phyloP scores from a whole-genome alignment of 495 filamentous ascomycete genomes.

The Trichoderma parareesei region DNA sequence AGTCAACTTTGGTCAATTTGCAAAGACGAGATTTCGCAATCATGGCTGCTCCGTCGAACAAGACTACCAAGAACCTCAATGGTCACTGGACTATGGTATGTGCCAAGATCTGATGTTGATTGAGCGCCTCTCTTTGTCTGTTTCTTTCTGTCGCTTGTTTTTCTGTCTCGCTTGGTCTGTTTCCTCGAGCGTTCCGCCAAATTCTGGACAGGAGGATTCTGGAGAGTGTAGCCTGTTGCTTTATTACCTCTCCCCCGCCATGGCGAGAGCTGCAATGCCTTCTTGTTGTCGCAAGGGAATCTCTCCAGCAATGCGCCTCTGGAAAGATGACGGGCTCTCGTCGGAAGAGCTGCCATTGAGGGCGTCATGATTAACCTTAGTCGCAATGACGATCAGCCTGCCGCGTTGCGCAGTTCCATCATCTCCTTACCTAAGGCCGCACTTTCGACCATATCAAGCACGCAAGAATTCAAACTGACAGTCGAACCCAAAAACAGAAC shows the following conservation, averaged over 20 bases:
- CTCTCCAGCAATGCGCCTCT: not conserved
- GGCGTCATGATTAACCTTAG: not conserved
- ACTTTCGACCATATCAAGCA: no score
- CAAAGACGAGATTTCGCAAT: not conserved
- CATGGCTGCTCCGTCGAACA: conserved; percentile 76
- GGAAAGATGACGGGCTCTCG: not conserved
- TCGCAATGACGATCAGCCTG: not conserved
- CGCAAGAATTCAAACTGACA: no score
- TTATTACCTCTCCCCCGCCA: not conserved
- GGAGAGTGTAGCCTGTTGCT: no score
- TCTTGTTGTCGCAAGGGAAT: not conserved
- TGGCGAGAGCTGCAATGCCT: not conserved
- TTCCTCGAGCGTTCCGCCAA: not conserved
- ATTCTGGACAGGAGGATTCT: not conserved
- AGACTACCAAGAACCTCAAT: conserved; percentile 64
- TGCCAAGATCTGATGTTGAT: no score
- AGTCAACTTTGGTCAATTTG: no score
- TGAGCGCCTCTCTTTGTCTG: not conserved
- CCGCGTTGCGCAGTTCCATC: no score
- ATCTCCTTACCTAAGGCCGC: no score
- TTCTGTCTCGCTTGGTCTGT: not conserved
- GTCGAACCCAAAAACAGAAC: conserved; percentile 59
- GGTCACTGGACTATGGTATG: conserved; percentile 77
- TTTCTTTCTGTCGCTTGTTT: not conserved
- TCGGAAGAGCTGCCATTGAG: not conserved